These are phyloP conservation scores for Lactarius quietus DNA, from an alignment of 768 basidiomycete species.

Conservation along the genomic window DNA sequence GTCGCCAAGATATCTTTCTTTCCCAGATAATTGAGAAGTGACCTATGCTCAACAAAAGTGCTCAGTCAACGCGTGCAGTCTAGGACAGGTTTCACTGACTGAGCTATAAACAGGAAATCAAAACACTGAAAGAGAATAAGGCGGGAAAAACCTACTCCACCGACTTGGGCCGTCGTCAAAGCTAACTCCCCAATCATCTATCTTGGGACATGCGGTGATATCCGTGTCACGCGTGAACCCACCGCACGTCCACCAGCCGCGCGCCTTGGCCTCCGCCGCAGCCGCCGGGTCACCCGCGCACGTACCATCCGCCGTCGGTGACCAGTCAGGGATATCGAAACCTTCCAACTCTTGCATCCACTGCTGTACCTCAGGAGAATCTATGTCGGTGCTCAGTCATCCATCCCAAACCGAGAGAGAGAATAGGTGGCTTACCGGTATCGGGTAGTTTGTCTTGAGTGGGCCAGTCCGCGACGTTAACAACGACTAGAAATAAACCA, in stretches of 20 bases:
- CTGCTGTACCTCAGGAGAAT: conserved; percentile 56
- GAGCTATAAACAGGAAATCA: conserved; percentile 38
- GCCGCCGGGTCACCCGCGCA: conserved; percentile 58
- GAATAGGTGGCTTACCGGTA: conserved; percentile 46
- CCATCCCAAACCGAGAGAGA: neutral
- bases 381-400: conserved; percentile 30
- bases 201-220: conserved; percentile 64
- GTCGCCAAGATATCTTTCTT: conserved; percentile 67
- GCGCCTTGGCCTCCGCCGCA: conserved; percentile 51
- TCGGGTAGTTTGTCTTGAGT: conserved; percentile 55
- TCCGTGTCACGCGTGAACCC: conserved; percentile 57
- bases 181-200: conserved; percentile 74
- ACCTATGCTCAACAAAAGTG: conserved; percentile 35
- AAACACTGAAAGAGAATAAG: neutral
- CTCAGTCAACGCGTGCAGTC: neutral
- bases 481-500: conserved; percentile 40
- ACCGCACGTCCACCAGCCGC: conserved; percentile 93
- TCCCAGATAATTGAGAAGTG: conserved; percentile 68
- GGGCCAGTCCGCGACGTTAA: conserved; percentile 54
- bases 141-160: conserved; percentile 55
- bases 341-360: conserved; percentile 81
- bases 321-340: conserved; percentile 60
- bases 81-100: conserved; percentile 37
- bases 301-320: conserved; percentile 62
- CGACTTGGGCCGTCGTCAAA: conserved; percentile 87